Conservation (phyloP, 805 yeast species). For the Lipomyces orientalis region DNA sequence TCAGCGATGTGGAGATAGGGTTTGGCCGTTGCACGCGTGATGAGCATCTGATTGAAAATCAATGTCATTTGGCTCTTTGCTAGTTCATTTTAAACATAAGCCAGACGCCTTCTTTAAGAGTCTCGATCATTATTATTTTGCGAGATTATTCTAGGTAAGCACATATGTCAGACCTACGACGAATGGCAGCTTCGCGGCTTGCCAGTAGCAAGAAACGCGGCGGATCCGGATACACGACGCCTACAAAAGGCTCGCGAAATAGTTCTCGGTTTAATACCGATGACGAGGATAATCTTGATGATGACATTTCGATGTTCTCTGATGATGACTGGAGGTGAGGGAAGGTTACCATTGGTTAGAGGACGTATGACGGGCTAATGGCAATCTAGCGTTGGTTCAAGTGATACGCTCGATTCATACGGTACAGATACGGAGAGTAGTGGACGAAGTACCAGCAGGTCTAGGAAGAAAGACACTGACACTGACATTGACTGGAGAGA, state of each 20-base stretch:
- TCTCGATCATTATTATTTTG: neutral
- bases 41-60: neutral
- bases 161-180: conserved; percentile 27
- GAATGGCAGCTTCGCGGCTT: conserved; percentile 31
- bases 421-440: conserved; percentile 22
- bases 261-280: conserved; percentile 14
- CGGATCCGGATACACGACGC: conserved; percentile 4
- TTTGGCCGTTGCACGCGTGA: neutral
- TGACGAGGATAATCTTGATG: conserved; percentile 30
- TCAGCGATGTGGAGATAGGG: neutral
- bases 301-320: conserved; percentile 23
- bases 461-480: conserved; percentile 26
- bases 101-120: neutral
- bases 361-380: neutral
- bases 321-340: conserved; percentile 36
- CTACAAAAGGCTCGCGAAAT: conserved; percentile 6
- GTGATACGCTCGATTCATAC: conserved; percentile 28
- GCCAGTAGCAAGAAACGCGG: conserved; percentile 9
- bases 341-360: neutral
- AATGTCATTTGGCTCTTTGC: too few species aligned
- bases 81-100: neutral
- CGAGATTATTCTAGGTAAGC: neutral
- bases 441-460: conserved; percentile 18
- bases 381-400: conserved; percentile 19
- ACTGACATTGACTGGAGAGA: conserved; percentile 34